A percentile compares a stretch with the other conserved stretches of the same genome.
phyloP scores from a whole-genome alignment of 805 yeast genomes.

The Kodamaea hsintzibuensis region DNA sequence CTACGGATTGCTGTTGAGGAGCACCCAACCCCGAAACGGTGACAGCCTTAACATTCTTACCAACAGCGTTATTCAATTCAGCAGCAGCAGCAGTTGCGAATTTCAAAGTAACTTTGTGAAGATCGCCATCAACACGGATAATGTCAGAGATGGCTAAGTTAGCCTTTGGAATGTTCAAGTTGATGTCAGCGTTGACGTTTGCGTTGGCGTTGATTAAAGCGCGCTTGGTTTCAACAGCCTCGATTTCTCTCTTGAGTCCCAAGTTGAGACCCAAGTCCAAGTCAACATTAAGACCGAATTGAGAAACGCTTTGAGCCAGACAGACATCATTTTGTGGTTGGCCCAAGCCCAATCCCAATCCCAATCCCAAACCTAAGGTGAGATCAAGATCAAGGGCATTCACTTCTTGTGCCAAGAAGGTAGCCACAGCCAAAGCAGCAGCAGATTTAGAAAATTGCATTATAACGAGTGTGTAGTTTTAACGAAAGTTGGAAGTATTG shows the following conservation, averaged over 20 bases:
- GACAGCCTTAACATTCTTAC: conserved; percentile 10
- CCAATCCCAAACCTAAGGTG: conserved; percentile 4
- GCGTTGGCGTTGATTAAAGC: conserved; percentile 2
- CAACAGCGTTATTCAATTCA: conserved; percentile 13
- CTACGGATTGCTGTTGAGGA: conserved; percentile 10
- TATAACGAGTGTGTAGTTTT: conserved; percentile 3
- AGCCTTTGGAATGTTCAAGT: conserved; percentile 17
- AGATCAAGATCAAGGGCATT: conserved; percentile 14
- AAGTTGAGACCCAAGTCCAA: conserved; percentile 13
- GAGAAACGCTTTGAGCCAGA: conserved; percentile 8
- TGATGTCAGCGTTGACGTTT: conserved; percentile 9
- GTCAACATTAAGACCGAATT: conserved; percentile 14
- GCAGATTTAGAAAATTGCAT: conserved; percentile 17
- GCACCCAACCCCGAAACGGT: conserved; percentile 13
- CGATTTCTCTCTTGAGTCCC: conserved; percentile 12
- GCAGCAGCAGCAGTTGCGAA: conserved; percentile 20
- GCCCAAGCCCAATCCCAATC: conserved; percentile 8
- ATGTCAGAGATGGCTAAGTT: conserved; percentile 19
- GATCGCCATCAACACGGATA: conserved; percentile 16
- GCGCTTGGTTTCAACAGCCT: neutral
- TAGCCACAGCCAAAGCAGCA: conserved; percentile 14
- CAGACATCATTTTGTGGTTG: conserved; percentile 10
- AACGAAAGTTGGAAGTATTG: neutral
- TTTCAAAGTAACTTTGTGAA: conserved; percentile 20
- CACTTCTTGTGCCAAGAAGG: conserved; percentile 10